A percentile compares a stretch with the other conserved stretches of the same genome.
Conservation (phyloP, 108 stramenopile species). For the Aurantiochytrium sp. region DNA sequence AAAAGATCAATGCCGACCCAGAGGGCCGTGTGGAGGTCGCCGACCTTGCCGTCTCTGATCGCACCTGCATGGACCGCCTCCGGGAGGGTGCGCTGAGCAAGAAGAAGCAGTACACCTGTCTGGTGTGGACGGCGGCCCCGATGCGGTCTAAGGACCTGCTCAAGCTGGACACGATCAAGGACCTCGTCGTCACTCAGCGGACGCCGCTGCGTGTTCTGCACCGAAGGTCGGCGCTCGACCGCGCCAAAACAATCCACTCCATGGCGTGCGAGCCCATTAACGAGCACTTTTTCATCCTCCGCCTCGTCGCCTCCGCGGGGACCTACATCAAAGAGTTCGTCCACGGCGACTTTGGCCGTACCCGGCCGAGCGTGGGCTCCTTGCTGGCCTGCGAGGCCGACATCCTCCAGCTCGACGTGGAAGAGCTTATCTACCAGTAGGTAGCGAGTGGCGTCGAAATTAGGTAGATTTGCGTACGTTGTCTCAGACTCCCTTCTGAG, state of each 20-base stretch:
- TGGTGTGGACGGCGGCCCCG: slow-evolving; percentile 43
- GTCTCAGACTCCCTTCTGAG: no score
- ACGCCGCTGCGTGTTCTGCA: slow-evolving; percentile 64
- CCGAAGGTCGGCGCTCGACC: slow-evolving; percentile 44
- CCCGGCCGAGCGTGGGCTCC: slow-evolving; percentile 46
- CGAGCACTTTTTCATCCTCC: slow-evolving; percentile 49
- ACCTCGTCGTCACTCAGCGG: slow-evolving; percentile 44
- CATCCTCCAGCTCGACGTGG: slow-evolving; percentile 52
- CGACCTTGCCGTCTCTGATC: slow-evolving; percentile 23
- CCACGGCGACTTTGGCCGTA: slow-evolving; percentile 63
- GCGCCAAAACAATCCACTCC: slow-evolving; percentile 37
- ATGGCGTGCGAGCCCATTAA: slow-evolving; percentile 39
- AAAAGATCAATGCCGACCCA: neutral
- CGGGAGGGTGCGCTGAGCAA: slow-evolving; percentile 48
- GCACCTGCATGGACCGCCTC: slow-evolving; percentile 24
- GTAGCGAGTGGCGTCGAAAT: neutral
- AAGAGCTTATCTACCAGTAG: neutral
- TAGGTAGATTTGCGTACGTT: no score
- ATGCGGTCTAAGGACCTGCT: neutral
- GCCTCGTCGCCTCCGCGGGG: slow-evolving; percentile 49
- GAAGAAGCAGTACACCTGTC: slow-evolving; percentile 51
- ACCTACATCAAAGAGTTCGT: slow-evolving; percentile 68
- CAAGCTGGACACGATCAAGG: neutral
- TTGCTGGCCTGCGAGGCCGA: slow-evolving; percentile 46
- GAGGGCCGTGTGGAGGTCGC: neutral